Base-by-base conservation (phyloP, 1,139 yeast genomes). In the Sugiyamaella pinicola region DNA sequence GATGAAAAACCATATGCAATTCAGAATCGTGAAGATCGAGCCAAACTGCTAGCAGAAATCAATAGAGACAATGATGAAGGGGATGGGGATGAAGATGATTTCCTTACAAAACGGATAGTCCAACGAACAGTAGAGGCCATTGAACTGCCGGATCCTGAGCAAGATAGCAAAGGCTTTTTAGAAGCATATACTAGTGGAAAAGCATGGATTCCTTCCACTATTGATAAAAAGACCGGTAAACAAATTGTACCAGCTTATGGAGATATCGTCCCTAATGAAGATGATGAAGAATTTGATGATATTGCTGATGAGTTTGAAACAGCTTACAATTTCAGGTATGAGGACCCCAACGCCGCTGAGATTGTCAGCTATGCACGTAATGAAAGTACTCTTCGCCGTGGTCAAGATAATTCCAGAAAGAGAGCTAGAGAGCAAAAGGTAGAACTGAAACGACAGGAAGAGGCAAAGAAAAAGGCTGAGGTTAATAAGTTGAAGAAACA, bases 301-400 rank as follows among this genome's bases (percentile, higher is more conserved):
- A 95, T 95, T 1, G 97, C 86, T 2, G 99, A 95, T 61, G 76
- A 82, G 62, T 90, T 89, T 64, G 99, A 95, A 70, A 81, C 82
- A 56, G 97, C 96, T 0, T 93, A 91, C 73, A 95, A 95, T 65
- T 91, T 91, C 77, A 81, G 99, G 68, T 93, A 81, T 67, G 99
- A 95, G 70, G 98, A 93, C 64, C 89, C 96, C 12, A 83, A 83
- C 60, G 80, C 96, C 8, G 88, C 93, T 0, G 97, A 93, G 65
- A 88, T 95, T 69, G 85, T 90, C 29, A 85, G 96, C n/a, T 95
- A 93, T 74, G 98, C 99, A 3, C 89, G 99, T 79, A 87, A 80
- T 59, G 96, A 90, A 68, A 96, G 95, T 24, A 89, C 98, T 0
- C 77, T 90, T 64, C 84, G 99, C 73, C 80, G 99, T 67, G 82